A percentile compares a stretch with the other conserved stretches of the same genome.
Conservation (phyloP, 306 rosid genomes). For the Sindora glabra region DNA sequence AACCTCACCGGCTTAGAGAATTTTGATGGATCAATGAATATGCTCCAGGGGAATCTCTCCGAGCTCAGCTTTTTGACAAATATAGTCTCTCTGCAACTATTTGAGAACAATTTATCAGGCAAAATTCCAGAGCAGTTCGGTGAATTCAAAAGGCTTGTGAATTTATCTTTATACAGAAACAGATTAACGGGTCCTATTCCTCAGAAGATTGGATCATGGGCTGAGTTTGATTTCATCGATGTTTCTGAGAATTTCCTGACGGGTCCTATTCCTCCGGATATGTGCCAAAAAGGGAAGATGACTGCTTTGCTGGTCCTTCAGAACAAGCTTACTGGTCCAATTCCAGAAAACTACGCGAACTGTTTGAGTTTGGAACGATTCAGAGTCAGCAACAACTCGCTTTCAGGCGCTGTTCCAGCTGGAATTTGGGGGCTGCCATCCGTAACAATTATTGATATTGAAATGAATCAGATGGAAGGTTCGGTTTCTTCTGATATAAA, state of each 20-base stretch:
- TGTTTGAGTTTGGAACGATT: constrained; percentile 48
- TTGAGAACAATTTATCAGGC: constrained; percentile 46
- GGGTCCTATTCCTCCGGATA: constrained; percentile 75
- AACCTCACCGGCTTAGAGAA: constrained; percentile 37
- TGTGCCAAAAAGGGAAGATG: constrained; percentile 72
- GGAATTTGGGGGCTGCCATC: constrained; percentile 77
- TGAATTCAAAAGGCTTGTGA: constrained; percentile 44
- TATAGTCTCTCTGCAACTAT: constrained; percentile 53
- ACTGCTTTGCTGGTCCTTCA: constrained; percentile 35
- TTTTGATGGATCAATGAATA: constrained; percentile 59
- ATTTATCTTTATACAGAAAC: constrained; percentile 61
- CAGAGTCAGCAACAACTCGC: constrained; percentile 66
- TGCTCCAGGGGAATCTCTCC: constrained; percentile 54
- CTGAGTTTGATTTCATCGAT: constrained; percentile 49
- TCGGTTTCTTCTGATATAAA: constrained; percentile 43
- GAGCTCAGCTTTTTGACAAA: constrained; percentile 38
- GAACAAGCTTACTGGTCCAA: constrained; percentile 73
- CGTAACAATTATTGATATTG: constrained; percentile 45
- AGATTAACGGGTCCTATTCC: constrained; percentile 63
- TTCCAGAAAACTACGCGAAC: constrained; percentile 48
- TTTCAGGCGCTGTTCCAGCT: constrained; percentile 57
- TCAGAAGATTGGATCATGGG: constrained; percentile 63
- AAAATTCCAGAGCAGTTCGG: constrained; percentile 64
- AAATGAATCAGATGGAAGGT: constrained; percentile 49
- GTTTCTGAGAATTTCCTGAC: constrained; percentile 60